These are phyloP conservation scores for Vitis rotundifolia DNA, from an alignment of 164 flowering plant genomes.

Conservation along the genomic window DNA sequence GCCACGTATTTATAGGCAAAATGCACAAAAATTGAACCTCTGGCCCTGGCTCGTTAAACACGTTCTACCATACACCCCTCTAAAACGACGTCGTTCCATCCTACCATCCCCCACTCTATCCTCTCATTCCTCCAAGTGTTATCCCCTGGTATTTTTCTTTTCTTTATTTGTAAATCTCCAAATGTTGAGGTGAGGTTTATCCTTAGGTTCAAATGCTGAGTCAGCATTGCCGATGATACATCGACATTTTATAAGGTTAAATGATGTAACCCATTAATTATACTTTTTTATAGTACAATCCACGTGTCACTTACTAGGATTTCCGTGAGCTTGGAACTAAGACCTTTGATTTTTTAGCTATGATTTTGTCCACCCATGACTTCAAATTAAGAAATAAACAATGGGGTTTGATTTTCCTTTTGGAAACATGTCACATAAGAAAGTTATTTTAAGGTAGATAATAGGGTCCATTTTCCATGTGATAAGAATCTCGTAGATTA, in stretches of 20 bases:
- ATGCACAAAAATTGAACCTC: not conserved
- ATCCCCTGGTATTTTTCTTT: not conserved
- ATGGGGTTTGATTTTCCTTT: too few relatives aligned
- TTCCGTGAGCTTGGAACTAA: not conserved
- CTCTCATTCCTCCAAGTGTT: conserved; percentile 7
- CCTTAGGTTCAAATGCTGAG: conserved; percentile 4
- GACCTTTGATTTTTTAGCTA: not conserved
- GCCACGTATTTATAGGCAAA: conserved; percentile 15
- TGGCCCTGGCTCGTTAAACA: too few relatives aligned
- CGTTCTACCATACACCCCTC: too few relatives aligned
- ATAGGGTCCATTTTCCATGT: too few relatives aligned
- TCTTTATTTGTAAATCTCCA: not conserved
- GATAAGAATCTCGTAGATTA: too few relatives aligned
- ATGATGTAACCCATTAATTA: too few relatives aligned
- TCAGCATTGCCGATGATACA: not conserved
- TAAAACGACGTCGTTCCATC: not conserved
- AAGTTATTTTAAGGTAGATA: too few relatives aligned
- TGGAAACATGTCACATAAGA: too few relatives aligned
- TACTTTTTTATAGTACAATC: not conserved
- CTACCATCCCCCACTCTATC: not conserved
- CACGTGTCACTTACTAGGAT: conserved; percentile 4
- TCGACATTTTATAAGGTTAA: not conserved
- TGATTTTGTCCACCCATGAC: too few relatives aligned
- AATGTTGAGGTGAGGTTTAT: conserved; percentile 9
- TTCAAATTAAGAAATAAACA: too few relatives aligned